Base-by-base conservation (phyloP, 1,284 basidiomycete species). In the Gomphus bonarii region DNA sequence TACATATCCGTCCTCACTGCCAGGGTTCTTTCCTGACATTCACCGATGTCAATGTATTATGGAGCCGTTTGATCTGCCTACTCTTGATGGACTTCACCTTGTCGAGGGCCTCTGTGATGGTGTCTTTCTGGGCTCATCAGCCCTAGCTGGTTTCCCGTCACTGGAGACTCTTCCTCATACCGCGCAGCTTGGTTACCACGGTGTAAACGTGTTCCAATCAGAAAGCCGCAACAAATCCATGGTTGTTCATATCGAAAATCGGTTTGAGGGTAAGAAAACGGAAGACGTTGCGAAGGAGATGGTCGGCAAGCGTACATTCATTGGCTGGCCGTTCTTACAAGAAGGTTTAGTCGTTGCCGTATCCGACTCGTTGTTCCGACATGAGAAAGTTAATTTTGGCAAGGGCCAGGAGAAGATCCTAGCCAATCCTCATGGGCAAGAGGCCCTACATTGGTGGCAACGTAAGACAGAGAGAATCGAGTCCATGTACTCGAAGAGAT, bases 81-180 rank as follows among this genome's bases (percentile, higher is more conserved):
- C 85, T 0, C 76, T 99, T 31, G 84, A 91, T 62, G 95, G 91
- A 1, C 76, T 95, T 8, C 84, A 92, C 62, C 80, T 97, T 48
- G 78, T 95, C 50, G 81, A 88, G 54, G 95, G 95, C 4, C 80
- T 99, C 1, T 82, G 89, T 60, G 85, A 94, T 31, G 95, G 97
- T 31, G 95, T 95, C 10, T 81, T 84, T 61, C 82, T 97, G 10
- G 95, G 95, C 44, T 80, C 81, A 9, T 79, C 88, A 22, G 91
- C 94, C 1, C 78, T 98, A 6, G 93, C 97, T 0, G 95, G 97
- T 18, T 99, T 99, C 79, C 95, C 95, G 0, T 95, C 93, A 0
- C 75, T 99, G 31, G 81, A 95, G 63, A 98, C 94, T 0, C 76
- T 99, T 3, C 89, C 90, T 0, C 81, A 94, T 67, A 82, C 80